phyloP scores from a whole-genome alignment of 257 asterid species.

The Primulina eburnea region DNA sequence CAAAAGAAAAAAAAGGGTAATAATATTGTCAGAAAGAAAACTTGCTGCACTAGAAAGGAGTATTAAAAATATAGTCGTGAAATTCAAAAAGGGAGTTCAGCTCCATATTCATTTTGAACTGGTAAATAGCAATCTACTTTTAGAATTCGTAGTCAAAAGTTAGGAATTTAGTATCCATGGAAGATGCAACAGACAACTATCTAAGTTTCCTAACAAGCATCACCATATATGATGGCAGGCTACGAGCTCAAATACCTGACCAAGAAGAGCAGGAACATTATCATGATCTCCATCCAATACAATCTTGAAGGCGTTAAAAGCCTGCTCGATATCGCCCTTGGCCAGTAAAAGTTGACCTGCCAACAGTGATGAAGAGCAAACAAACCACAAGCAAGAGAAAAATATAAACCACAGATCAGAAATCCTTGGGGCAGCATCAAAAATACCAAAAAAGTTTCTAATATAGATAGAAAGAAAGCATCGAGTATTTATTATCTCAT shows the following conservation, averaged over 20 bases:
- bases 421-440: constrained; percentile 13
- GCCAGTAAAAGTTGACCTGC: constrained; percentile 97
- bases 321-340: constrained; percentile 92
- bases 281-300: constrained; percentile 90
- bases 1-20: constrained; percentile 1
- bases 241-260: constrained; percentile 63
- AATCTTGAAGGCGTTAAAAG: constrained; percentile 88
- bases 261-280: constrained; percentile 96
- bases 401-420: constrained; percentile 9
- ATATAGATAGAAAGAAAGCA: constrained; percentile 6
- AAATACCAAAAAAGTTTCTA: constrained; percentile 6
- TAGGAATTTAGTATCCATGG: constrained; percentile 13
- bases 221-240: not conserved
- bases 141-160: constrained; percentile 9
- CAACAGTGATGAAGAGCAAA: constrained; percentile 23
- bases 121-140: constrained; percentile 21
- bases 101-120: constrained; percentile 4
- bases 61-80: not conserved
- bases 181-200: constrained; percentile 1
- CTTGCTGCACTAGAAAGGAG: not conserved
- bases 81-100: not conserved
- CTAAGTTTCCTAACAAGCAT: constrained; percentile 11
- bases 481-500: not conserved
- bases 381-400: constrained; percentile 15
- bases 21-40: not conserved